phyloP scores from a whole-genome alignment of 2,329 filamentous ascomycete genomes.

The Westerdykella ornata region DNA sequence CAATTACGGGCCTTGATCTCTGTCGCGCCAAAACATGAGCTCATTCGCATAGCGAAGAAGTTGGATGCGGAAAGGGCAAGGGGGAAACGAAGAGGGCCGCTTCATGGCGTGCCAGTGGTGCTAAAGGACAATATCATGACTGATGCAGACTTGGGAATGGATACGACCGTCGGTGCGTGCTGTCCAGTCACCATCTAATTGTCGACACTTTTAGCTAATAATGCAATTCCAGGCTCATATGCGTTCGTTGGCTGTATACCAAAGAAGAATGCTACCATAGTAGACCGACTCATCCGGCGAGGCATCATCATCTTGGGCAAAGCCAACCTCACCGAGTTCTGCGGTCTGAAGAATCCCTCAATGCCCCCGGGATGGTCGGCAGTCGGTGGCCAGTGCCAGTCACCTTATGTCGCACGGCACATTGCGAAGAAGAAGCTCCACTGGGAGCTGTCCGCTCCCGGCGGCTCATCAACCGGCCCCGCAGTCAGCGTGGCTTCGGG shows the following conservation, averaged over 20 bases:
- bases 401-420: constrained; percentile 35
- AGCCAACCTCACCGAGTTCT: constrained; percentile 39
- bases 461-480: constrained; percentile 35
- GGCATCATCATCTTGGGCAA: constrained; percentile 42
- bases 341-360: constrained; percentile 31
- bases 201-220: constrained; percentile 8
- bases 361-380: constrained; percentile 39
- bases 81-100: constrained; percentile 31
- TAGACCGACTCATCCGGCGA: constrained; percentile 33
- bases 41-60: constrained; percentile 33
- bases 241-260: constrained; percentile 36
- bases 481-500: constrained; percentile 38
- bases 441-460: constrained; percentile 34
- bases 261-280: constrained; percentile 33
- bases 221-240: constrained; percentile 22
- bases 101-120: constrained; percentile 42
- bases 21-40: constrained; percentile 33
- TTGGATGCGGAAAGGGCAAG: constrained; percentile 37
- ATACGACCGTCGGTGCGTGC: constrained; percentile 37
- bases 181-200: not conserved
- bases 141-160: constrained; percentile 34
- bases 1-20: constrained; percentile 36
- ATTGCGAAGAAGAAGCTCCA: constrained; percentile 33
- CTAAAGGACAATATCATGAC: constrained; percentile 41
- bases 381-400: constrained; percentile 36